A percentile compares a stretch with the other conserved stretches of the same genome.
Evolutionary conservation across 177 flowering plant species (phyloP).

Genomic region (Vitis hybrid): DNA sequence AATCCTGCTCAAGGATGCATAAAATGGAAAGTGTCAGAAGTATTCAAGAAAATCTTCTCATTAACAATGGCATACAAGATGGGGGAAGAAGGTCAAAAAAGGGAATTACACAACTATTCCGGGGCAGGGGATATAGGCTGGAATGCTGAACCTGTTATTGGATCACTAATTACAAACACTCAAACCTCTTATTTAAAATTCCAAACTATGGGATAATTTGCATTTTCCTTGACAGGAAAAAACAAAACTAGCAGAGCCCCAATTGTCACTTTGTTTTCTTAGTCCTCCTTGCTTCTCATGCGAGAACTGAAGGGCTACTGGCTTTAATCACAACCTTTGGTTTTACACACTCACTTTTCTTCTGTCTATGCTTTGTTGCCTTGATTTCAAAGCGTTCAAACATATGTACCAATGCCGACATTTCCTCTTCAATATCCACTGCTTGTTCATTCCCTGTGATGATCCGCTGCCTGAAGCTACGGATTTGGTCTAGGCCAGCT

Average conservation of each 20-base stretch:
- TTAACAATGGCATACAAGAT: no score
- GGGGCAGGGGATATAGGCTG: neutral
- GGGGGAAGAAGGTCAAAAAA: no score
- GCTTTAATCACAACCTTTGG: slow-evolving; percentile 24
- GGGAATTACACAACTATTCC: no score
- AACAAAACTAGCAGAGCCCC: slow-evolving; percentile 2
- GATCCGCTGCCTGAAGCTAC: slow-evolving; percentile 22
- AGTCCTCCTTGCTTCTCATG: slow-evolving; percentile 11
- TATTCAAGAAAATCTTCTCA: no score
- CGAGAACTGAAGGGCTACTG: slow-evolving; percentile 20
- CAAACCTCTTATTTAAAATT: neutral
- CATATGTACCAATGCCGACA: slow-evolving; percentile 39
- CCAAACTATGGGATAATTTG: neutral
- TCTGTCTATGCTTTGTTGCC: slow-evolving; percentile 24
- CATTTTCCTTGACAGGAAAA: neutral
- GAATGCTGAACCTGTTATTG: neutral
- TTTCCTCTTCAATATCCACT: slow-evolving; percentile 32
- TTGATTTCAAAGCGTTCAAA: slow-evolving; percentile 34
- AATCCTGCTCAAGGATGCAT: no score
- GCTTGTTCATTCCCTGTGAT: slow-evolving; percentile 4
- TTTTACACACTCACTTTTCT: slow-evolving; percentile 29
- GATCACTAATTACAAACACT: neutral
- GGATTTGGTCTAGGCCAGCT: slow-evolving; percentile 32
- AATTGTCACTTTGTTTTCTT: neutral
- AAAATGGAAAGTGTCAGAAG: no score